Percentiles rank a stretch among this genome's conserved stretches.
Evolutionary conservation across 2,329 filamentous ascomycete species (phyloP).

Genomic region (Allantophomopsis lycopodina): DNA sequence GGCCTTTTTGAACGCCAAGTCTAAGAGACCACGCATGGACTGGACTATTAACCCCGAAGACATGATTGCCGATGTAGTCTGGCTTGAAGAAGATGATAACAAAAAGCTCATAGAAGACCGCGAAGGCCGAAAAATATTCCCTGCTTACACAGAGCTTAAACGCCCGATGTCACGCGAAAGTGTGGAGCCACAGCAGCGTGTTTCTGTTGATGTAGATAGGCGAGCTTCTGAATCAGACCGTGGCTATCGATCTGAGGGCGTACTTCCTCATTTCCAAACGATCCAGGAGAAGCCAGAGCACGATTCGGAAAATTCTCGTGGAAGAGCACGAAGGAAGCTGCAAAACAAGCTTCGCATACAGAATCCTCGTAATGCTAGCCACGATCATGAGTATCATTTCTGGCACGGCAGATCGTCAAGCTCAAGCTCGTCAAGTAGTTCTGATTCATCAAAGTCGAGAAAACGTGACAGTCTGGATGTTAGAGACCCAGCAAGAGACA

Average conservation of each 20-base stretch:
- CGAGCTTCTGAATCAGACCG: constrained; percentile 9
- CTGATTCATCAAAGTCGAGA: constrained; percentile 43
- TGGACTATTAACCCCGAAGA: constrained; percentile 79
- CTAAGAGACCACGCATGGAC: constrained; percentile 63
- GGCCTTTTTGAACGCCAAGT: constrained; percentile 28
- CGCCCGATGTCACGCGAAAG: constrained; percentile 16
- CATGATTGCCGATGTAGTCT: constrained; percentile 78
- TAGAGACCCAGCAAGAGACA: constrained; percentile 33
- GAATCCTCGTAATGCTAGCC: constrained; percentile 42
- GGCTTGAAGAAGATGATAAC: constrained; percentile 74
- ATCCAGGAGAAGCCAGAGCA: constrained; percentile 12
- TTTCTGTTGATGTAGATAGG: constrained; percentile 3
- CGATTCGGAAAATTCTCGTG: constrained; percentile 34
- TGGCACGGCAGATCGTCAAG: constrained; percentile 31
- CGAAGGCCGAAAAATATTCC: constrained; percentile 61
- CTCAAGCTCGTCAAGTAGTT: constrained; percentile 18
- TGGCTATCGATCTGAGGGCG: constrained; percentile 14
- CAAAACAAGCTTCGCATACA: constrained; percentile 40
- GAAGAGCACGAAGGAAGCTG: constrained; percentile 45
- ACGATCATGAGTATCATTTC: constrained; percentile 34
- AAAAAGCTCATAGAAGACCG: constrained; percentile 72
- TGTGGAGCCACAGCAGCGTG: background rate
- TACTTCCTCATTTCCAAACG: constrained; percentile 17
- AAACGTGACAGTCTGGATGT: constrained; percentile 27
- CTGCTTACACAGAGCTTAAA: constrained; percentile 21